Evolutionary conservation across 164 flowering plant species (phyloP).

Genomic region (Nymphaea thermarum): DNA sequence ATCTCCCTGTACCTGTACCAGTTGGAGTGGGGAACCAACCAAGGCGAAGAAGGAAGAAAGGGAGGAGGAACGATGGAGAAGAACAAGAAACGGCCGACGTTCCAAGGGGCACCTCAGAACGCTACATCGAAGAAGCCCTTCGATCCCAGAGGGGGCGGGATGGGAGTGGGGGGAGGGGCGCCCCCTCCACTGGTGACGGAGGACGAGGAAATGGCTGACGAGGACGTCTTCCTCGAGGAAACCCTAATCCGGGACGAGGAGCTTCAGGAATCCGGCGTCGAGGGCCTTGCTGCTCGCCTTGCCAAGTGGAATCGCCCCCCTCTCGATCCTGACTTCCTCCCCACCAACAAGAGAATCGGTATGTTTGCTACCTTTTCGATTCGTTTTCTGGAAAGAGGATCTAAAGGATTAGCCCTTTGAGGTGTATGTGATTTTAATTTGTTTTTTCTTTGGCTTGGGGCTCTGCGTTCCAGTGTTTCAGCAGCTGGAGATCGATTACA

Average conservation of each 20-base stretch:
- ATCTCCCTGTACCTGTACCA: neutral
- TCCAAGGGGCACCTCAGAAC: neutral
- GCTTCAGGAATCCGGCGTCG: constrained; percentile 36
- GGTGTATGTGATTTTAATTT: neutral
- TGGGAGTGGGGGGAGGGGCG: neutral
- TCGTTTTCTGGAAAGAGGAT: neutral
- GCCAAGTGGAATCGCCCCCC: constrained; percentile 73
- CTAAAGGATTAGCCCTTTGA: neutral
- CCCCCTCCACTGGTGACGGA: neutral
- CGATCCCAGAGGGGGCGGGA: neutral
- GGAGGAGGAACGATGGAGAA: neutral
- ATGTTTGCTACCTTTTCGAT: constrained; percentile 10
- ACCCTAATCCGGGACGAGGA: constrained; percentile 47
- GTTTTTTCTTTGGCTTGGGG: neutral
- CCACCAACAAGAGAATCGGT: constrained; percentile 50
- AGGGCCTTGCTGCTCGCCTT: constrained; percentile 45
- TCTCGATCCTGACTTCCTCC: constrained; percentile 32
- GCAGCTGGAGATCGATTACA: constrained; percentile 93
- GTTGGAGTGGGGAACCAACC: neutral
- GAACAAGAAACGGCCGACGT: neutral
- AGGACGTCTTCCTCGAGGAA: neutral
- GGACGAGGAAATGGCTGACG: neutral
- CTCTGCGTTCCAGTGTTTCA: constrained; percentile 51
- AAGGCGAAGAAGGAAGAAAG: neutral
- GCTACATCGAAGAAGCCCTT: neutral